Evolutionary conservation across 2,329 filamentous ascomycete genomes (phyloP), one percentile per base, ranked within the genome.

Genomic region (Amphichorda felina): DNA sequence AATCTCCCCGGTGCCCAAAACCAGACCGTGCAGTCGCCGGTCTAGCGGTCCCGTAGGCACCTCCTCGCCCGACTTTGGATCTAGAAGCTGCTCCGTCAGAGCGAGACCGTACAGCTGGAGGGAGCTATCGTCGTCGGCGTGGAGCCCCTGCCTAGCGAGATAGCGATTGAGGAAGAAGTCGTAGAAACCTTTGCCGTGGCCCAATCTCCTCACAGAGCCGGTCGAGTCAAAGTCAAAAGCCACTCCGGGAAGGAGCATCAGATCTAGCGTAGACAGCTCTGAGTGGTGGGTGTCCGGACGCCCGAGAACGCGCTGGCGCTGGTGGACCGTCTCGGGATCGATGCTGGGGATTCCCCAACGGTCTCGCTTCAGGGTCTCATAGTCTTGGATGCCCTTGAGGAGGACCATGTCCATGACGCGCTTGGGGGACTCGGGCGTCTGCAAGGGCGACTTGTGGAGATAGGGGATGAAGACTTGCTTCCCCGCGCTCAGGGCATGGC

Each of bases 131-230:
- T 53, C 45, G 26, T 51, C 52, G 29, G 53, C 50, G 37, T 53
- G 50, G 33, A 57, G 44, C 32, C 53, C 54, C 19, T 49, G 40
- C 56, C 57, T 69, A 55, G 70, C 53, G 35, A 61, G 55, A 49
- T 88, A 94, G 46, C 80, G 75, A 50, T 80, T 75, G 52, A 98
- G 62, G 57, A 94, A 98, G 56, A 79, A 82, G 63, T 98, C 91
- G 66, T 98, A 98, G 62, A 94, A 98, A 22, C 91, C 91, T 57
- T 86, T 94, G 38, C 91, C 91, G 57, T 98, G 91, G 28, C 91
- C 91, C 15, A 96, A 70, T 47, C 91, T 73, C 45, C 80, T 74
- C 41, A 91, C 71, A 10, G 62, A 63, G 3, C 66, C 66, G 17
- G 58, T 58, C 9, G 59, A 50, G 40, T 75, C 68, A 34, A 66